Conservation (phyloP, 2,329 filamentous ascomycete species). For the Monosporascus sp. region DNA sequence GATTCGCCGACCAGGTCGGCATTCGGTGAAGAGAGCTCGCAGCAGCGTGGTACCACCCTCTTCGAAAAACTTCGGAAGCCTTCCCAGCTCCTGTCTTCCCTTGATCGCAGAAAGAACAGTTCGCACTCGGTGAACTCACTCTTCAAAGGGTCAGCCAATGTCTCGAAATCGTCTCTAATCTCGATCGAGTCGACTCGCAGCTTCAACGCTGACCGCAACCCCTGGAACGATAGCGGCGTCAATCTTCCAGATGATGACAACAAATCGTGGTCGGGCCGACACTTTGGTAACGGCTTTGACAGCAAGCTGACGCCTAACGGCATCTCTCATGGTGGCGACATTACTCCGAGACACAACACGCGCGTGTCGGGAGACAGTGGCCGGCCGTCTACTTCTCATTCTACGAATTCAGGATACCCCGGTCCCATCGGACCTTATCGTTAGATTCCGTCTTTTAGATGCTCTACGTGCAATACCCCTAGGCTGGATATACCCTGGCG, state of each 20-base stretch:
- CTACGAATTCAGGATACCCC: slow-evolving; percentile 93
- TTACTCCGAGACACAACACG: slow-evolving; percentile 76
- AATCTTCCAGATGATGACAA: slow-evolving; percentile 84
- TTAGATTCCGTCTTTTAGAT: slow-evolving; percentile 56
- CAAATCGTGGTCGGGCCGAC: slow-evolving; percentile 57
- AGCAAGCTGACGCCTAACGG: slow-evolving; percentile 52
- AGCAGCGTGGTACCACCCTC: slow-evolving; percentile 72
- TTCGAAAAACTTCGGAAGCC: slow-evolving; percentile 93
- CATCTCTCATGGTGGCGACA: slow-evolving; percentile 69
- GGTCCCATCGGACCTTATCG: slow-evolving; percentile 85
- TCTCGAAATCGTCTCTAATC: slow-evolving; percentile 91
- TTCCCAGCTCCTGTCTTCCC: slow-evolving; percentile 74
- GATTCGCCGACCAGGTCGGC: slow-evolving; percentile 85
- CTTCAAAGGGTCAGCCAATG: slow-evolving; percentile 88
- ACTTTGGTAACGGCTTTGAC: slow-evolving; percentile 60
- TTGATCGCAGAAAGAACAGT: slow-evolving; percentile 92
- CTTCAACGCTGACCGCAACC: slow-evolving; percentile 85
- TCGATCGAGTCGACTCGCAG: slow-evolving; percentile 94
- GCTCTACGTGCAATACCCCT: slow-evolving; percentile 48
- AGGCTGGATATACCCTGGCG: slow-evolving; percentile 63
- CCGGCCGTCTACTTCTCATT: slow-evolving; percentile 90
- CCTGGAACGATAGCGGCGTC: slow-evolving; percentile 96
- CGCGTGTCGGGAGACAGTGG: slow-evolving; percentile 86
- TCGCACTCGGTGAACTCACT: slow-evolving; percentile 79
- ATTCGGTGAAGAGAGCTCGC: slow-evolving; percentile 74